Percentiles rank a stretch among this genome's conserved stretches.
These are phyloP conservation scores for Tephrocybe sp. DNA, from an alignment of 768 basidiomycete genomes.

Conservation along the genomic window DNA sequence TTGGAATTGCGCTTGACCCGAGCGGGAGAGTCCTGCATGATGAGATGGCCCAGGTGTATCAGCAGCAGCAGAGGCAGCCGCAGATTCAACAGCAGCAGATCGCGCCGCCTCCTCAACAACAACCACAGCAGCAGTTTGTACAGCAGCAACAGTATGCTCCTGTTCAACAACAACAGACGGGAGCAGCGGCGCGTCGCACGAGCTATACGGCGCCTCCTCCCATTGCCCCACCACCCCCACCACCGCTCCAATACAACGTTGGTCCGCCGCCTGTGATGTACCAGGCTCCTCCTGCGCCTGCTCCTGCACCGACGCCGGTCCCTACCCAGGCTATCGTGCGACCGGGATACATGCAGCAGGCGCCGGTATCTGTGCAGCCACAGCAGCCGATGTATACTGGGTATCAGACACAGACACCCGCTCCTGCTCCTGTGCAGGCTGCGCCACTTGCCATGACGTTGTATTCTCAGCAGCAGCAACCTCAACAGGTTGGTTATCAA, in stretches of 20 bases:
- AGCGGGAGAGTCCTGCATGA: constrained; percentile 80
- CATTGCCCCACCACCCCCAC: constrained; percentile 28
- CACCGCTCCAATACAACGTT: constrained; percentile 29
- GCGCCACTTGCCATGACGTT: constrained; percentile 16
- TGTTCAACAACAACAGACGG: constrained; percentile 26
- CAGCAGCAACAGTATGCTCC: constrained; percentile 25
- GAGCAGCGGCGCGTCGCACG: constrained; percentile 17
- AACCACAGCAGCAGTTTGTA: constrained; percentile 20
- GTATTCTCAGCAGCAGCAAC: constrained; percentile 21
- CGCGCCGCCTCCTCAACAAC: constrained; percentile 22
- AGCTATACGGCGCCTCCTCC: constrained; percentile 28
- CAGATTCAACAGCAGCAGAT: constrained; percentile 19
- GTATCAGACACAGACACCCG: constrained; percentile 4
- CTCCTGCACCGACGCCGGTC: background rate
- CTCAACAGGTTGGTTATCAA: constrained; percentile 16
- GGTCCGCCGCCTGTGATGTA: constrained; percentile 37
- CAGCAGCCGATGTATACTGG: constrained; percentile 25
- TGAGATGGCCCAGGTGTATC: constrained; percentile 64
- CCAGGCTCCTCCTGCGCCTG: constrained; percentile 30
- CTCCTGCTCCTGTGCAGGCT: background rate
- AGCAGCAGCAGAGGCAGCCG: constrained; percentile 28
- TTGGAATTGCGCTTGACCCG: constrained; percentile 82
- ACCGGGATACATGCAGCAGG: constrained; percentile 28
- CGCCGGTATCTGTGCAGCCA: constrained; percentile 14
- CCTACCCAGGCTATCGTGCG: constrained; percentile 14